phyloP scores from a whole-genome alignment of 495 filamentous ascomycete species.

The Amorphotheca resinae region DNA sequence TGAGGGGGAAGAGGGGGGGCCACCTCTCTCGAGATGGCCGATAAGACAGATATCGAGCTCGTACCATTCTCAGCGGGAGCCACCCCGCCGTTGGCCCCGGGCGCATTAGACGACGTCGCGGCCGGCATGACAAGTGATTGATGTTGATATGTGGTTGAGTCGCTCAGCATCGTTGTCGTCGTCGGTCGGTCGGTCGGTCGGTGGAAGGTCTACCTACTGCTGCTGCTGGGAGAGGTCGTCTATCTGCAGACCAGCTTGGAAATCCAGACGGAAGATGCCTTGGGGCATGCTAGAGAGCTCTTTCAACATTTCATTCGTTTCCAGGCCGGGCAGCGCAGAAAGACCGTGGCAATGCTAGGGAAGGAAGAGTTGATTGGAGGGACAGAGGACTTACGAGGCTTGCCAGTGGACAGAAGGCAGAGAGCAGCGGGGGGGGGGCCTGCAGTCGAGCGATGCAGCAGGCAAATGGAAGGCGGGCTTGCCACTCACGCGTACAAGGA shows the following conservation, averaged over 20 bases:
- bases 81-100: conserved; percentile 11
- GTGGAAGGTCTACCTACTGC: not conserved
- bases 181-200: not conserved
- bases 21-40: too few relatives aligned
- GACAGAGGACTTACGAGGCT: conserved; percentile 15
- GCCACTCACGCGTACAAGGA: too few relatives aligned
- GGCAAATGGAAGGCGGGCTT: not conserved
- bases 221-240: conserved; percentile 3
- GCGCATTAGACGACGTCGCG: conserved; percentile 15
- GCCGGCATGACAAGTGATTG: conserved; percentile 17
- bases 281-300: conserved; percentile 12
- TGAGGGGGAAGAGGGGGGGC: too few relatives aligned
- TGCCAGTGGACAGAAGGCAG: conserved; percentile 12
- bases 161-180: conserved; percentile 17
- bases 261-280: too few relatives aligned
- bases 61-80: conserved; percentile 18
- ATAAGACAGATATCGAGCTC: too few relatives aligned
- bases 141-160: conserved; percentile 8
- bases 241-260: too few relatives aligned
- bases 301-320: conserved; percentile 11
- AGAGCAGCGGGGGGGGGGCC: conserved; percentile 9
- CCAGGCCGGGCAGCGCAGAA: conserved; percentile 1
- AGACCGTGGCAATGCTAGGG: conserved; percentile 9
- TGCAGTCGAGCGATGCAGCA: conserved; percentile 15
- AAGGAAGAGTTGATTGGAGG: conserved; percentile 6